Evolutionary conservation across 805 yeast species (phyloP), one percentile per base, ranked within the genome.

Genomic region (Helenozyma rhizophorensis): DNA sequence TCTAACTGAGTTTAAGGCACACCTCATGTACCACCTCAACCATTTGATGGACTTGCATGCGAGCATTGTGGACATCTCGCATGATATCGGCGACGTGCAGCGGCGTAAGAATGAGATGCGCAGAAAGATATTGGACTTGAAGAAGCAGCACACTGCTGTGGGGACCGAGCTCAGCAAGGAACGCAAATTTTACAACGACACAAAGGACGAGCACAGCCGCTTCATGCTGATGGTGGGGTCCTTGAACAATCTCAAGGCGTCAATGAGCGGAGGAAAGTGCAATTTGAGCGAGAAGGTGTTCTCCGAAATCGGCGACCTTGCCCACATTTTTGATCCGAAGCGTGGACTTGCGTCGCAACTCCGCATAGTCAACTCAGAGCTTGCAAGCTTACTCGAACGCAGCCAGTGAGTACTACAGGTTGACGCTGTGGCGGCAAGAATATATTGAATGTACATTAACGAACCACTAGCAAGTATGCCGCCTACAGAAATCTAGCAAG

Each of bases 31-130:
- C 32, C 56, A 60, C 32, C 37, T 66, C 12, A 51, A 45, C 22
- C 50, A 58, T 32, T 39, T 66, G 27, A 37, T 41, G 39, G 71
- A 62, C 39, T 45, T 53, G 10, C 66, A 64, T 40, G 54, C 65
- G 8, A 56, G 53, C 27, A 56, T 65, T 11, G 42, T 51, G 12
- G 65, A 58, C 28, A 45, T 66, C 9, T 42, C 55, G 2, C 43
- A 40, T 19, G 55, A 54, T n/a, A 56, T 66, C 6, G 24, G 30
- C 6, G 45, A 45, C 14, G 47, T 56, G 2, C 68, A 64, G 37
- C 51, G 51, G 34, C 33, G 45, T 34, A 66, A 66, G 37, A 56
- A 59, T 33, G 56, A 51, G 10, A 34, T 52, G 13, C 42, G 72
- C 30, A 33, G 44, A 10, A 44, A 49, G 28, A 60, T 64, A 5